Evolutionary conservation across 495 filamentous ascomycete genomes (phyloP).

Genomic region (Thozetella sp.): DNA sequence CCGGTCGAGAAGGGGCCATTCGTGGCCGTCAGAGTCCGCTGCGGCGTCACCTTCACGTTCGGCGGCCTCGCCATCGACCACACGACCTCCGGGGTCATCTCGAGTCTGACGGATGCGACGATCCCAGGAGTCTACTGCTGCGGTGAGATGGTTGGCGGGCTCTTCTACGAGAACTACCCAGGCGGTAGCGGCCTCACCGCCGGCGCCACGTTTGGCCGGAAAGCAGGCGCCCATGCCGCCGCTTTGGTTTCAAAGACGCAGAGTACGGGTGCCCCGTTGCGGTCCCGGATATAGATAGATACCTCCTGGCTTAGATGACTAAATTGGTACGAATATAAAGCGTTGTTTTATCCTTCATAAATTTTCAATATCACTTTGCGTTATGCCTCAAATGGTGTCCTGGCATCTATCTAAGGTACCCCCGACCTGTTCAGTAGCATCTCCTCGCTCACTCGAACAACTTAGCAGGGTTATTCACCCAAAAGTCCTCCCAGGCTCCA

Average conservation of each 20-base stretch:
- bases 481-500: not conserved
- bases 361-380: too few species aligned
- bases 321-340: too few species aligned
- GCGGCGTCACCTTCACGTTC: slow-evolving; percentile 68
- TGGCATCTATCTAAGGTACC: too few species aligned
- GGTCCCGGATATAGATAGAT: not conserved
- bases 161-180: slow-evolving; percentile 67
- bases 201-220: slow-evolving; percentile 57
- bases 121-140: slow-evolving; percentile 57
- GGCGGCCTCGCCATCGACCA: slow-evolving; percentile 58
- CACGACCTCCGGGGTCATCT: slow-evolving; percentile 45
- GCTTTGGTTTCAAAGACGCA: not conserved
- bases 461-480: not conserved
- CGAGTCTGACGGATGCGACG: slow-evolving; percentile 28
- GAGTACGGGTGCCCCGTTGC: not conserved
- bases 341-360: too few species aligned
- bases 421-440: too few species aligned
- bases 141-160: slow-evolving; percentile 65
- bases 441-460: not conserved
- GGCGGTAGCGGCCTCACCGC: slow-evolving; percentile 64
- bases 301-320: not conserved
- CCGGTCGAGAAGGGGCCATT: slow-evolving; percentile 57
- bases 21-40: slow-evolving; percentile 58
- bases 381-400: too few species aligned
- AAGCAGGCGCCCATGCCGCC: slow-evolving; percentile 36